Evolutionary conservation across 768 basidiomycete species (phyloP).

Genomic region (Tylopilus rubrobrunneus): DNA sequence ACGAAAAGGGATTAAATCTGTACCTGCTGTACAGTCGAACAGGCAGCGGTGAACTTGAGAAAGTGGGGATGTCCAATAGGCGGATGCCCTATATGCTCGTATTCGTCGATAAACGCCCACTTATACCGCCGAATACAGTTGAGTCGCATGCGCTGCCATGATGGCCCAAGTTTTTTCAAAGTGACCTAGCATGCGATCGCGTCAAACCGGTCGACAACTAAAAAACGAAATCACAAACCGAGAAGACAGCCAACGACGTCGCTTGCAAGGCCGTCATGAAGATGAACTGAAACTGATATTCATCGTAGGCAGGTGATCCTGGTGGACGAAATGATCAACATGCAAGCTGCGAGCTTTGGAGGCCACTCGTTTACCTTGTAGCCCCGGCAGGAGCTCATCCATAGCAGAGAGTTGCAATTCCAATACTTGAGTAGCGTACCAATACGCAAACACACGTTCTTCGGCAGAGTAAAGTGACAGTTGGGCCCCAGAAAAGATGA

Average conservation of each 20-base stretch:
- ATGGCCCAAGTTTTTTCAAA: constrained; percentile 42
- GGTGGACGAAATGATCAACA: constrained; percentile 1
- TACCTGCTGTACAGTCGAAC: constrained; percentile 39
- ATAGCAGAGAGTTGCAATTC: constrained; percentile 53
- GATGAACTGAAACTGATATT: constrained; percentile 47
- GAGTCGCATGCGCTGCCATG: constrained; percentile 49
- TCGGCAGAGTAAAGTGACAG: constrained; percentile 65
- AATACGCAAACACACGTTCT: constrained; percentile 73
- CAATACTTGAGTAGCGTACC: constrained; percentile 59
- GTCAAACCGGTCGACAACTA: neutral
- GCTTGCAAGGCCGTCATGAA: constrained; percentile 57
- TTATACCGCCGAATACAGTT: constrained; percentile 70
- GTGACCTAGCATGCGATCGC: constrained; percentile 38
- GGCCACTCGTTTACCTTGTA: constrained; percentile 36
- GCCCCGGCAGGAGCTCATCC: constrained; percentile 41
- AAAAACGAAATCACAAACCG: constrained; percentile 36
- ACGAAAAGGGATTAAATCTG: neutral
- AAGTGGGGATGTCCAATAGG: constrained; percentile 56
- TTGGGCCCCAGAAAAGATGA: constrained; percentile 74
- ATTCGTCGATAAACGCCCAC: constrained; percentile 66
- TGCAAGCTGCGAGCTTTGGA: neutral
- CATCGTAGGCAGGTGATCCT: constrained; percentile 33
- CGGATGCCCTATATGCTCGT: constrained; percentile 44
- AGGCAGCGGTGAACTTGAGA: constrained; percentile 42
- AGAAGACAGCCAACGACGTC: constrained; percentile 50